Evolutionary conservation across 2,329 filamentous ascomycete genomes (phyloP), one percentile per base, ranked within the genome.

Genomic region (Aspergillus sojae): DNA sequence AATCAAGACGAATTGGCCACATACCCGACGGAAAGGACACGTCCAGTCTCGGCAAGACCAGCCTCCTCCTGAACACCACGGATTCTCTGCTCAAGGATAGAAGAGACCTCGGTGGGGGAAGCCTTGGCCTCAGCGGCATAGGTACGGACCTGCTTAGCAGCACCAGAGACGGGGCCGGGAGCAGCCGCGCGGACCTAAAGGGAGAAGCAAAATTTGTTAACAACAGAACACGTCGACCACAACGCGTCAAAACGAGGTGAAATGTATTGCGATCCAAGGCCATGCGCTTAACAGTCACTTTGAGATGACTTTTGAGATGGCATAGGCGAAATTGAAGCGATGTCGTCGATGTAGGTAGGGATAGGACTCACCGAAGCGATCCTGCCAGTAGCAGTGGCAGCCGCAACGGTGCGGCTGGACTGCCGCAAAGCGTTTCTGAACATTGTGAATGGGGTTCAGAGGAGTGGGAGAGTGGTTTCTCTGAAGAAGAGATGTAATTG

Each of bases 51-150:
- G 82, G 95, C 93, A 77, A 99, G 91, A 82, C 88, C 89, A 80
- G 92, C 87, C 87, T 98, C 95, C 86, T 98, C 95, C 84, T 96
- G 92, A 74, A 98, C 93, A 87, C 95, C 95, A 81, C 95, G 92
- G 80, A 99, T 99, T 84, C 94, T 89, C 89, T 98, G 94, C 88
- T 98, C 95, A 80, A 99, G 92, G 83, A 99, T 98, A 75, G 94
- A 97, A 75, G 95, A 98, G 77, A 98, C 94, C 88, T 99, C 95
- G 78, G 94, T 99, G 76, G 95, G 95, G 66, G 93, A 84, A 77
- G 95, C 93, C 89, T 98, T 98, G 74, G 92, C 91, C 79, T 96
- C 94, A 83, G 90, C 85, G 80, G 93, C 94, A 85, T 97, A 98
- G 83, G 88, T 88, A 84, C 95, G 92, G 81, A 89, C 83, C 81